Percentiles rank a stretch among this genome's conserved stretches.
phyloP scores from a whole-genome alignment of 2,329 filamentous ascomycete species.

The Thielaviopsis musarum region DNA sequence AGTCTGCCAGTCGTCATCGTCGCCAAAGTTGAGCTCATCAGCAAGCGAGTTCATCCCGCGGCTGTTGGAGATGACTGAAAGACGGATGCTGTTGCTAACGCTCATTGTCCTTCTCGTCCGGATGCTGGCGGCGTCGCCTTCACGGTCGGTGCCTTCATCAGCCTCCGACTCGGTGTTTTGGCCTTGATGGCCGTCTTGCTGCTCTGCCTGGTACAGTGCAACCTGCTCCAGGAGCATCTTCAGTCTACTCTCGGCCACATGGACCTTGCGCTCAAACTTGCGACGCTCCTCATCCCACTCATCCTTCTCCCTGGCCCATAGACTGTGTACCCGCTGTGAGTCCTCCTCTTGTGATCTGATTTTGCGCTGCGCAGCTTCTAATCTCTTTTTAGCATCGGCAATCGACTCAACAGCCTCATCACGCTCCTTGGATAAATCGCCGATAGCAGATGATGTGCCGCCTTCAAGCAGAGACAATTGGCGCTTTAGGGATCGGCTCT shows the following conservation, averaged over 20 bases:
- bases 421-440: slow-evolving; percentile 68
- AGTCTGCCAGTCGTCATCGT: slow-evolving; percentile 56
- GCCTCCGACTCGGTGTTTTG: slow-evolving; percentile 36
- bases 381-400: slow-evolving; percentile 54
- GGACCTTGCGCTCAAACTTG: slow-evolving; percentile 65
- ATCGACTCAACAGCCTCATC: slow-evolving; percentile 64
- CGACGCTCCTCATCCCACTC: slow-evolving; percentile 72
- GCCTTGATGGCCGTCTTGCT: slow-evolving; percentile 21
- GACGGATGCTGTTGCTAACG: slow-evolving; percentile 54
- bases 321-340: slow-evolving; percentile 54
- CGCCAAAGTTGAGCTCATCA: slow-evolving; percentile 78
- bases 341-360: slow-evolving; percentile 69
- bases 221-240: slow-evolving; percentile 78
- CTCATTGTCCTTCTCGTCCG: slow-evolving; percentile 43
- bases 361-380: slow-evolving; percentile 66
- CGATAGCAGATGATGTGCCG: slow-evolving; percentile 69
- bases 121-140: slow-evolving; percentile 57
- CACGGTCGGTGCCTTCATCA: slow-evolving; percentile 39
- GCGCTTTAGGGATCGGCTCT: slow-evolving; percentile 64
- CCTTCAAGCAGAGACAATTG: slow-evolving; percentile 78
- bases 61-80: slow-evolving; percentile 47
- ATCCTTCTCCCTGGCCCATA: slow-evolving; percentile 75
- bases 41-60: slow-evolving; percentile 58
- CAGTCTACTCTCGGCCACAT: slow-evolving; percentile 76
- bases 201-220: slow-evolving; percentile 46